These are phyloP conservation scores for Magnusiomyces ingens DNA, from an alignment of 1,139 yeast species.

Conservation along the genomic window DNA sequence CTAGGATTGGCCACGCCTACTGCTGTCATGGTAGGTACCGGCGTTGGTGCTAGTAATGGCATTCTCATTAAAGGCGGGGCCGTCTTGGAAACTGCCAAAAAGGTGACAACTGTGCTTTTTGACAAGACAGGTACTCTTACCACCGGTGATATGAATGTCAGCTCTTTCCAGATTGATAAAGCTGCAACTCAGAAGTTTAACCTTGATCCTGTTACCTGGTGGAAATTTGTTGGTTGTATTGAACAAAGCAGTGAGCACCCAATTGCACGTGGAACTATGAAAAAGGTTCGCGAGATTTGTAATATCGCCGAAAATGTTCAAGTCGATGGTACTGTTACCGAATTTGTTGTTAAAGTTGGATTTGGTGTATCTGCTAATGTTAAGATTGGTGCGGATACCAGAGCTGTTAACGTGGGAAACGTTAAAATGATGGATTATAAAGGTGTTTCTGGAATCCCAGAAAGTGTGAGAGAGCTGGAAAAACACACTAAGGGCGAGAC, in stretches of 20 bases:
- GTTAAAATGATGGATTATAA: slow-evolving; percentile 38
- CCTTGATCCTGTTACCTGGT: slow-evolving; percentile 35
- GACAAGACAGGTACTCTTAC: slow-evolving; percentile 97
- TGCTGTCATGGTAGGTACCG: slow-evolving; percentile 98
- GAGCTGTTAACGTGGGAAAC: slow-evolving; percentile 52
- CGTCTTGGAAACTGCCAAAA: slow-evolving; percentile 66
- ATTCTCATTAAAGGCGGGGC: slow-evolving; percentile 92
- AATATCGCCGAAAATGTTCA: slow-evolving; percentile 15
- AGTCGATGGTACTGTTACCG: slow-evolving; percentile 23
- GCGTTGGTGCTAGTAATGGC: slow-evolving; percentile 87
- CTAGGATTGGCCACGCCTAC: slow-evolving; percentile 96
- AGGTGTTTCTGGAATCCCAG: slow-evolving; percentile 21
- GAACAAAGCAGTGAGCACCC: slow-evolving; percentile 86
- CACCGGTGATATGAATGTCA: slow-evolving; percentile 67
- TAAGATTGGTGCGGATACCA: slow-evolving; percentile 21
- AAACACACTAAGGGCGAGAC: slow-evolving; percentile 21
- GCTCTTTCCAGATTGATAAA: slow-evolving; percentile 21
- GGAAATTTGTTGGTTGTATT: slow-evolving; percentile 56
- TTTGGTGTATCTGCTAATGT: slow-evolving; percentile 58
- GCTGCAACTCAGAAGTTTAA: slow-evolving; percentile 3
- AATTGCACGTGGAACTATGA: slow-evolving; percentile 61
- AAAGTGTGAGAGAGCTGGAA: slow-evolving; percentile 18
- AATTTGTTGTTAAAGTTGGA: slow-evolving; percentile 57
- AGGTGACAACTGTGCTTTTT: slow-evolving; percentile 63
- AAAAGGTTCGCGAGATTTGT: slow-evolving; percentile 28